Evolutionary conservation across 352 stramenopile genomes (phyloP), one percentile per base, ranked within the genome.

Genomic region (Phytophthora tubulina): DNA sequence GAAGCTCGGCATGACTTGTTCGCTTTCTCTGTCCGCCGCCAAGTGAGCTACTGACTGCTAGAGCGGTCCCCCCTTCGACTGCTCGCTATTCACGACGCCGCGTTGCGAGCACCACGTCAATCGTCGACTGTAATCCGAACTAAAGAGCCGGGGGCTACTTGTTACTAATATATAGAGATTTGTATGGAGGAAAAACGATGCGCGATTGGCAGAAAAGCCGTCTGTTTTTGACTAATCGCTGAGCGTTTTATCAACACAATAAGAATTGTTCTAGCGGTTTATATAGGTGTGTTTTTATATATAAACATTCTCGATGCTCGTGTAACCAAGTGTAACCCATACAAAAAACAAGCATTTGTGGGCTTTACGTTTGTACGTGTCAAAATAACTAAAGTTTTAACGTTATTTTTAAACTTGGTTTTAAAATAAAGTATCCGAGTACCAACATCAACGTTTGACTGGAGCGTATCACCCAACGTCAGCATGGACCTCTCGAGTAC

Each of bases 1-100:
- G 59, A 94, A 91, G 59, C 74, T 79, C 56, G 86, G 82, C 86
- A 93, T 93, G 14, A 46, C 52, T 70, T 11, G 30, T 46, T 74
- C 44, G 53, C 54, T 72, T 49, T 69, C 35, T 65, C 57, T 65
- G 48, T 69, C 52, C 32, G 44, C 36, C 39, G 27, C 57, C 51
- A 27, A 69, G 49, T 65, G 58, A 33, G 57, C 42, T 51, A 60
- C 65, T 74, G 71, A 63, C 63, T 70, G 67, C 60, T 46, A 63
- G 15, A 30, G 45, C 57, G 56, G 48, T 55, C 48, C 52, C 62
- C 55, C 51, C 52, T 63, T n/a, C 30, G 41, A 42, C 31, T 63
- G 41, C 50, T 63, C 48, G 44, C 56, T 46, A 14, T 63, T 70
- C n/a, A 70, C 60, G 70, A 72, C 52, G 55, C 45, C 46, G 62